A percentile compares a stretch with the other conserved stretches of the same genome.
Evolutionary conservation across 805 yeast genomes (phyloP).

Genomic region (Ogataea chonburiensis): DNA sequence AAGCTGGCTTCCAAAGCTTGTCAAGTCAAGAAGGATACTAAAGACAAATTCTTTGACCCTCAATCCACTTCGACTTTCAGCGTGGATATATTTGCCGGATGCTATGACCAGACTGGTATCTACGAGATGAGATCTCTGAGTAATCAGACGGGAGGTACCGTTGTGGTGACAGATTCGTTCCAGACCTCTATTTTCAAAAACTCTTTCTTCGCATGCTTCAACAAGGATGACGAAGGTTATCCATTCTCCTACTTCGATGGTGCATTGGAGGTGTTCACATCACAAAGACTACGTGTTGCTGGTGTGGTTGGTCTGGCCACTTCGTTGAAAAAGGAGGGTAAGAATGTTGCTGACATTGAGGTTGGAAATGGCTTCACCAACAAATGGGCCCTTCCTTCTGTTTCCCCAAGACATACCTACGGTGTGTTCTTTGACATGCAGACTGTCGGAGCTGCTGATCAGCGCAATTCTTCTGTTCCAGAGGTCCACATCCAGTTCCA

Average conservation of each 20-base stretch:
- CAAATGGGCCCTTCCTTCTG: conserved; percentile 79
- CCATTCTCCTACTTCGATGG: conserved; percentile 91
- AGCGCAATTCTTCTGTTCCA: conserved; percentile 36
- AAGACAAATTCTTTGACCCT: conserved; percentile 38
- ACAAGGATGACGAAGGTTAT: conserved; percentile 83
- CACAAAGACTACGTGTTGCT: conserved; percentile 81
- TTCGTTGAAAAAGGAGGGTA: conserved; percentile 62
- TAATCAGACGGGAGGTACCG: conserved; percentile 85
- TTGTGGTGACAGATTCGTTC: conserved; percentile 87
- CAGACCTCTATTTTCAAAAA: conserved; percentile 93
- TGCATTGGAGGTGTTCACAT: conserved; percentile 79
- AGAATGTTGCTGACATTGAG: conserved; percentile 86
- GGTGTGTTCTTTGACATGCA: conserved; percentile 86
- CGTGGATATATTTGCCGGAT: conserved; percentile 89
- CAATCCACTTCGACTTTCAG: conserved; percentile 63
- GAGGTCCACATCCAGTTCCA: conserved; percentile 64
- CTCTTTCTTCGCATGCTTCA: conserved; percentile 81
- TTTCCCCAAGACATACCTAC: conserved; percentile 86
- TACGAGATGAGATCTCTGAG: conserved; percentile 88
- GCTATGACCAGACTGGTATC: conserved; percentile 94
- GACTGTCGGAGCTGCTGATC: conserved; percentile 46
- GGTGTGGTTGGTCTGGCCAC: conserved; percentile 95
- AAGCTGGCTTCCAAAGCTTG: conserved; percentile 70
- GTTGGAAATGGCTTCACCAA: conserved; percentile 93
- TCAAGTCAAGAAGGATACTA: conserved; percentile 37